Base-by-base conservation (phyloP, 495 filamentous ascomycete species). In the Lophiostoma macrostomum region DNA sequence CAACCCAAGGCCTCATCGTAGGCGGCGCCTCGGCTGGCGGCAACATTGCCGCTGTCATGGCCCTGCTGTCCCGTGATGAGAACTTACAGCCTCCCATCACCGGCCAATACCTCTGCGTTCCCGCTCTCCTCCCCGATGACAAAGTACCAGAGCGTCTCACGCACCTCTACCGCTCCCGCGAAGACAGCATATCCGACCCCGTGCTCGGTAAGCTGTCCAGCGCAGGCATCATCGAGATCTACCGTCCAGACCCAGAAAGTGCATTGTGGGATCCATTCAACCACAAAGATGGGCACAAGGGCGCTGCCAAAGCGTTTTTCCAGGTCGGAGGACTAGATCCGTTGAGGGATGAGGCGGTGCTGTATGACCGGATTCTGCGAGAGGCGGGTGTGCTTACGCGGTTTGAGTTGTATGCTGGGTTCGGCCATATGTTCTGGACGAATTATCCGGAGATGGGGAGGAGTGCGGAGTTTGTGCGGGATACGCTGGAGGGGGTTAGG, bases 271-370 rank as follows among this genome's bases (percentile, higher is more conserved):
- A 57, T 35, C 59, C 59, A 5, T 62, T 58, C 20, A 61, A 61
- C 36, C 58, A 61, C 27, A n/a, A 28, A 1, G 24, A 32, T 2
- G 52, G 58, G 8, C 58, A 56, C 37, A 42, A 29, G 23, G 52
- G 52, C 5, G 40, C 46, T 6, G 45, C 51, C 1, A 61, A 53
- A 28, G 47, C 71, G 5, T 75, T 71, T 58, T 66, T 78, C 41
- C 67, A 70, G 50, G 53, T 72, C 37, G 66, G 64, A 23, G 69
- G 68, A 20, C 31, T 59, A 42, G 68, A 70, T 56, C 67, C 66
- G n/a, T 53, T 72, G 39, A 56, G 67, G 22, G 69, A 70, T 53
- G 69, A 70, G 51, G 64, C 51, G 18, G 37, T 69, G 27, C 40
- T 70, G 10, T 65, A 61, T 44, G 67, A 70, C 39, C 34, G 53